Evolutionary conservation across 768 basidiomycete genomes (phyloP).

Genomic region (Lactarius psammicola): DNA sequence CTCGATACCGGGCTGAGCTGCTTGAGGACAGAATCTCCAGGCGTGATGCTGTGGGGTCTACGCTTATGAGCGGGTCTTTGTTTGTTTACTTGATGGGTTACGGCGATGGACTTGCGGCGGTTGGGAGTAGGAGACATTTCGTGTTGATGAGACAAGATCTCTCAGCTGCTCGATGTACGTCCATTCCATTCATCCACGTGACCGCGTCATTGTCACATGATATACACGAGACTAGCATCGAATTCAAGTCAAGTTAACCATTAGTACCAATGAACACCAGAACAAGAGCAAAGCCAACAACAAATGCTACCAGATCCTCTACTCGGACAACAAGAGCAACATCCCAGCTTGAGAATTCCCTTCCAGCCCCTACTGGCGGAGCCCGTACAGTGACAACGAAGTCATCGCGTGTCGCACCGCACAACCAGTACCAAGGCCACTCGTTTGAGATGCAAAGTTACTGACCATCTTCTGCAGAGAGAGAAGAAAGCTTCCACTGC

Average conservation of each 20-base stretch:
- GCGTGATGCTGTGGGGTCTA: constrained; percentile 72
- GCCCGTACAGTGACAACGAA: constrained; percentile 30
- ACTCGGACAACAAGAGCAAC: constrained; percentile 27
- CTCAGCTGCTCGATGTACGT: no score
- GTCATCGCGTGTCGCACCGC: constrained; percentile 6
- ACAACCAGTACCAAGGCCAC: constrained; percentile 5
- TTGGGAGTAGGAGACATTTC: constrained; percentile 50
- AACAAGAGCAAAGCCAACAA: constrained; percentile 9
- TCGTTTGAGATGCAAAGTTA: constrained; percentile 41
- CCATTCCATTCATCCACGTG: no score
- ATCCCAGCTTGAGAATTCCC: constrained; percentile 20
- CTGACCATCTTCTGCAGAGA: constrained; percentile 36
- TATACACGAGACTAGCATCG: constrained; percentile 17
- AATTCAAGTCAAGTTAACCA: background rate
- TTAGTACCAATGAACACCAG: constrained; percentile 25
- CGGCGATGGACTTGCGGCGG: constrained; percentile 71
- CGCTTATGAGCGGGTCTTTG: constrained; percentile 50
- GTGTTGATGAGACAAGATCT: no score
- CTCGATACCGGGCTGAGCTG: constrained; percentile 65
- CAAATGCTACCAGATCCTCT: constrained; percentile 23
- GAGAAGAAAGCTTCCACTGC: constrained; percentile 32
- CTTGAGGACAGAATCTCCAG: constrained; percentile 47
- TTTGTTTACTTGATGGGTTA: constrained; percentile 50
- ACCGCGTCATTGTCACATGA: constrained; percentile 36
- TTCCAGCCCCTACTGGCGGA: constrained; percentile 26